A percentile compares a stretch with the other conserved stretches of the same genome.
Evolutionary conservation across 257 asterid genomes (phyloP).

Genomic region (Cinchona pubescens): DNA sequence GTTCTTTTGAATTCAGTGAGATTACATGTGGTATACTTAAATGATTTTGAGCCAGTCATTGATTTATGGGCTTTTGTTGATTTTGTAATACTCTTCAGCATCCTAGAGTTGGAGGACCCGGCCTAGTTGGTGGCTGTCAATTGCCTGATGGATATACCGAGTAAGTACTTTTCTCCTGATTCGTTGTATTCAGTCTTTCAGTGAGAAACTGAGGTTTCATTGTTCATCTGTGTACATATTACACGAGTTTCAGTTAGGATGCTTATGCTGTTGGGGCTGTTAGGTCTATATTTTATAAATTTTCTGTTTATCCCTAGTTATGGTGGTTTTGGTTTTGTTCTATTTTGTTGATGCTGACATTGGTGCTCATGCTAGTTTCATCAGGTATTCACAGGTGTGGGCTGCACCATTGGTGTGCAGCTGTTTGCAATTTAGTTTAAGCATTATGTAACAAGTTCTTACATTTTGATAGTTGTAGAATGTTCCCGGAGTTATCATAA

Average conservation of each 20-base stretch:
- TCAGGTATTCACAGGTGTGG: not conserved
- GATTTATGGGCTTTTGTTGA: conserved; percentile 17
- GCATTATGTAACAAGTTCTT: too few species aligned
- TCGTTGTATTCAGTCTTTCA: not conserved
- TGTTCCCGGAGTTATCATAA: not conserved
- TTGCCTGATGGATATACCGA: conserved; percentile 72
- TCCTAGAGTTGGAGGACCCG: conserved; percentile 91
- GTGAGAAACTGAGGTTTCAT: not conserved
- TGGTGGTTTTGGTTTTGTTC: not conserved
- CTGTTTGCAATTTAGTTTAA: not conserved
- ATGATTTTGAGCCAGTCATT: not conserved
- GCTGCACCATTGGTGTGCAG: not conserved
- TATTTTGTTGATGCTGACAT: not conserved
- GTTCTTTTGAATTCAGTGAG: not conserved
- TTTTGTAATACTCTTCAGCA: conserved; percentile 50
- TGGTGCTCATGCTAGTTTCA: not conserved
- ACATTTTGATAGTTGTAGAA: not conserved
- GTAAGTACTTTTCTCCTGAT: conserved; percentile 46
- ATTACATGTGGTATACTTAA: not conserved
- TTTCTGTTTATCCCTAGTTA: not conserved
- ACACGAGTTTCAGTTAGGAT: not conserved
- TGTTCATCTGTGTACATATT: not conserved
- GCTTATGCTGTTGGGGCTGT: not conserved
- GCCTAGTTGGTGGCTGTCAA: conserved; percentile 71
- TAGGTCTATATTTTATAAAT: not conserved